phyloP scores from a whole-genome alignment of 345 rosid genomes.

The Raphanus sativus region DNA sequence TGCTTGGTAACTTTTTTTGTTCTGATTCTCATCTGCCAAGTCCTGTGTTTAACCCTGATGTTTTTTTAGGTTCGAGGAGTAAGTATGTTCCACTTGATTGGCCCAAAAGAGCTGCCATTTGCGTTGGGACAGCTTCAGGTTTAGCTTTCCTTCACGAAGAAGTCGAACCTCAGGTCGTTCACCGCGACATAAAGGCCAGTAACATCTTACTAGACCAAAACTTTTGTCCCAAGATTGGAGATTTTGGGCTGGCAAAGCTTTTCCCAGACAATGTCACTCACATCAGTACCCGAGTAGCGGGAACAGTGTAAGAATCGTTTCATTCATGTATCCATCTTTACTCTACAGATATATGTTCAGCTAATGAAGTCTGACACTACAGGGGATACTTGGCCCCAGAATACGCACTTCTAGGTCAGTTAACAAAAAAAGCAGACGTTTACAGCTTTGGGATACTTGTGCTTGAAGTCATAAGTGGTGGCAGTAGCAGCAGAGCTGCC shows the following conservation, averaged over 20 bases:
- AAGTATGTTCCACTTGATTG: constrained; percentile 57
- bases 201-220: constrained; percentile 82
- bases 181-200: constrained; percentile 94
- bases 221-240: constrained; percentile 87
- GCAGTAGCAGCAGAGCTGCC: constrained; percentile 76
- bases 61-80: constrained; percentile 50
- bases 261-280: constrained; percentile 94
- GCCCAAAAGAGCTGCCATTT: constrained; percentile 74
- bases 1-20: constrained; percentile 48
- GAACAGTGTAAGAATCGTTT: constrained; percentile 70
- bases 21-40: not conserved
- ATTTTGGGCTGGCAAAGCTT: constrained; percentile 95
- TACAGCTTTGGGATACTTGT: constrained; percentile 87
- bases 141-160: constrained; percentile 90
- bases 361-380: constrained; percentile 33
- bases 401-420: constrained; percentile 80
- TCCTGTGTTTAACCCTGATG: constrained; percentile 3
- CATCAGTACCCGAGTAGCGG: constrained; percentile 89
- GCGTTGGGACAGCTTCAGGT: constrained; percentile 80
- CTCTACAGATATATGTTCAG: not conserved
- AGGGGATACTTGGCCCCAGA: constrained; percentile 98
- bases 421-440: constrained; percentile 92
- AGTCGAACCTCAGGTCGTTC: constrained; percentile 77
- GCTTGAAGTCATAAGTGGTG: constrained; percentile 81
- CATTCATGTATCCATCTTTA: not conserved